Evolutionary conservation across 2,329 filamentous ascomycete species (phyloP), one percentile per base, ranked within the genome.

Genomic region (Geosmithia flava): DNA sequence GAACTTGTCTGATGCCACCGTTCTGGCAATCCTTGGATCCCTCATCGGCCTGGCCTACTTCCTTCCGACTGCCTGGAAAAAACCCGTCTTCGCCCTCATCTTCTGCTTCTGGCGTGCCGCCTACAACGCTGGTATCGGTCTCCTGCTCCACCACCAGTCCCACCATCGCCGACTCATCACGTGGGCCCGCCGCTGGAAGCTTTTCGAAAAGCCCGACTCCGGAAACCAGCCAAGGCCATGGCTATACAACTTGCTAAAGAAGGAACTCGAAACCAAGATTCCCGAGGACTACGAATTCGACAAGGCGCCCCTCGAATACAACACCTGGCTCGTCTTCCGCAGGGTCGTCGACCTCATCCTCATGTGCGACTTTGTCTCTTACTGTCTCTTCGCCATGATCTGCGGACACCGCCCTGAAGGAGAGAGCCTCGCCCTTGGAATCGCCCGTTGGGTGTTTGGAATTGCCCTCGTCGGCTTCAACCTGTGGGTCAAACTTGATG

Each of bases 321-420:
- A 98, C 70, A 95, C 93, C 42, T 98, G 93, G 93, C 78, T 98
- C 49, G 80, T 96, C 55, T 98, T 98, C 70, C 84, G 93, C 56
- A 83, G 93, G 58, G 79, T 97, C 30, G 93, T 97, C 61, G 93
- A 98, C 69, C 71, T 98, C 63, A 96, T 97, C 62, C 74, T 98
- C 61, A 95, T 98, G 89, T 96, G 90, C 74, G 93, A 98, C 70
- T 98, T 98, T 65, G 83, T 86, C 53, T 95, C 91, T 45, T 98
- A 97, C 74, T 93, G 87, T 66, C 80, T 96, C 50, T 98, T 97
- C 69, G 91, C 93, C 56, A 80, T 95, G 57, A 86, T 91, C 51
- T 96, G 90, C 66, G 83, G 81, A 52, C 79, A 83, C 60, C 81
- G 76, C 39, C 93, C 93, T 7, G 71, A 69, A 3, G 81, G 78